Percentiles rank a stretch among this genome's conserved stretches.
Evolutionary conservation across 1,139 yeast genomes (phyloP).

Genomic region (Taphrina deformans): DNA sequence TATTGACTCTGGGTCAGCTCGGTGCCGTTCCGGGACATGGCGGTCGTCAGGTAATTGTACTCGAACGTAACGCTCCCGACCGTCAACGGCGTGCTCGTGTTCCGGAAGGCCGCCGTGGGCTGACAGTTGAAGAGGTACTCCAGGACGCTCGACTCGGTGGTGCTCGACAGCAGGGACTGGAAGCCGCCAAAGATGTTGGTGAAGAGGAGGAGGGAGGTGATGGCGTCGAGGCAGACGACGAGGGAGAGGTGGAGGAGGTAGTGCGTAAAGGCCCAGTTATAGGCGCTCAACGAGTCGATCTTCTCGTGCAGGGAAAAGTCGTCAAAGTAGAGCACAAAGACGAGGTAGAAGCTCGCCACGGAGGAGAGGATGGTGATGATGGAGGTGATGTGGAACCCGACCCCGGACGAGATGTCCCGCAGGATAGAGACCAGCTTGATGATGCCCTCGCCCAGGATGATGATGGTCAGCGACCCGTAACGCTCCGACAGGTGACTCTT

Average conservation of each 20-base stretch:
- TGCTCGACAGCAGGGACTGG: constrained; percentile 20
- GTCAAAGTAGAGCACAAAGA: constrained; percentile 30
- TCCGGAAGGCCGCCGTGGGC: background rate
- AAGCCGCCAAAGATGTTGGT: constrained; percentile 24
- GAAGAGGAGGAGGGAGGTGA: constrained; percentile 30
- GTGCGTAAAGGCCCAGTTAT: constrained; percentile 24
- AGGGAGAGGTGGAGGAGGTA: constrained; percentile 24
- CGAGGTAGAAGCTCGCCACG: constrained; percentile 12
- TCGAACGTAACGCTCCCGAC: constrained; percentile 15
- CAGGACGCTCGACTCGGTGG: constrained; percentile 2
- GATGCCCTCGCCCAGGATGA: constrained; percentile 30
- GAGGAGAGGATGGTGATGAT: constrained; percentile 15
- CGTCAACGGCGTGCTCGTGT: constrained; percentile 15
- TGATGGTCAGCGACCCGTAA: constrained; percentile 28
- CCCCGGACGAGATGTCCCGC: constrained; percentile 24
- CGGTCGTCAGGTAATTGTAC: constrained; percentile 9
- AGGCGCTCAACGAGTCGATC: constrained; percentile 7
- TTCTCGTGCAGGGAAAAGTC: constrained; percentile 16
- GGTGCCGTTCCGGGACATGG: constrained; percentile 1
- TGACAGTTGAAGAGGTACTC: constrained; percentile 6
- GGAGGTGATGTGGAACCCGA: constrained; percentile 14
- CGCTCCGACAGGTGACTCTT: constrained; percentile 27
- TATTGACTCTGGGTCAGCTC: constrained; percentile 27
- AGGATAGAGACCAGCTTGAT: constrained; percentile 26
- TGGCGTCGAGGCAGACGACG: constrained; percentile 22